phyloP scores from a whole-genome alignment of 1,139 yeast genomes.

The Sugiyamaella xylanicola region DNA sequence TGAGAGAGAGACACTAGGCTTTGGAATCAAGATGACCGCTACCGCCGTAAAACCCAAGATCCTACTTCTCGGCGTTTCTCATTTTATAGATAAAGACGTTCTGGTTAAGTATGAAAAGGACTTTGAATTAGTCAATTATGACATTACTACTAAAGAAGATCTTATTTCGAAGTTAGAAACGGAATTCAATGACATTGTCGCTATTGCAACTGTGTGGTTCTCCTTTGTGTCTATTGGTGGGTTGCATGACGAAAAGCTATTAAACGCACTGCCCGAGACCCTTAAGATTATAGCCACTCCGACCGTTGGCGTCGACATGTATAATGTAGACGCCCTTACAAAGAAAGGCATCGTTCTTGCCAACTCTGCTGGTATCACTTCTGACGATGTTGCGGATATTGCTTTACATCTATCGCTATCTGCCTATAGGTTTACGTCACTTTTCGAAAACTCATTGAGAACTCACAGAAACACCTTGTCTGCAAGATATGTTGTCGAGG shows the following conservation, averaged over 20 bases:
- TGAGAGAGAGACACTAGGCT: neutral
- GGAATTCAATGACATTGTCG: constrained; percentile 8
- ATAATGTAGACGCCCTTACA: constrained; percentile 50
- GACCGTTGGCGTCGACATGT: constrained; percentile 70
- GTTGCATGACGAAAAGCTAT: constrained; percentile 46
- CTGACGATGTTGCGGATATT: constrained; percentile 75
- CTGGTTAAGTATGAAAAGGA: neutral
- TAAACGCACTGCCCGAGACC: constrained; percentile 51
- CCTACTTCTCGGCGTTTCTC: constrained; percentile 11
- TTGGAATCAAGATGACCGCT: neutral
- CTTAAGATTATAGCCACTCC: constrained; percentile 64
- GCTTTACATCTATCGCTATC: constrained; percentile 62
- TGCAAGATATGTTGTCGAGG: constrained; percentile 42
- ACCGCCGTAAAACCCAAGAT: constrained; percentile 4
- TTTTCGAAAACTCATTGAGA: constrained; percentile 51
- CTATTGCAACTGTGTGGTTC: constrained; percentile 15
- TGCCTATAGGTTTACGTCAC: constrained; percentile 62
- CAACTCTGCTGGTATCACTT: constrained; percentile 56
- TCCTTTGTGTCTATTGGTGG: constrained; percentile 30
- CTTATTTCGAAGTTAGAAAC: constrained; percentile 1
- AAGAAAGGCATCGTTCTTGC: constrained; percentile 55
- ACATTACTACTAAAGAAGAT: constrained; percentile 9
- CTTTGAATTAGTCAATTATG: constrained; percentile 4
- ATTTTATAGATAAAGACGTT: constrained; percentile 1
- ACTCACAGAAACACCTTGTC: constrained; percentile 47